Evolutionary conservation across 768 basidiomycete species (phyloP), one percentile per base, ranked within the genome.

Genomic region (Leccinum broughii): DNA sequence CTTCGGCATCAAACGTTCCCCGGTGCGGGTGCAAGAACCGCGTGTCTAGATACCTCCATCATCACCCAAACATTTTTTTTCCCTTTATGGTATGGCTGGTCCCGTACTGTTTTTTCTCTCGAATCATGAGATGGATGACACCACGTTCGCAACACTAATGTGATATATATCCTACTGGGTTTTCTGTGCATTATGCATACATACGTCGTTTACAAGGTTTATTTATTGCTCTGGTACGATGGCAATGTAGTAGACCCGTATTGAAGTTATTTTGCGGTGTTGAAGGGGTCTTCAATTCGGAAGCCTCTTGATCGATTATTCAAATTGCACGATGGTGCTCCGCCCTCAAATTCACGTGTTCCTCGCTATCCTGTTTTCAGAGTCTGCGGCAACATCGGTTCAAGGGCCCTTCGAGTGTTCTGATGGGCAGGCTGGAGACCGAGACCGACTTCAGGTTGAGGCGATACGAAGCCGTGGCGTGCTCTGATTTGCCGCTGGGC

Each of bases 221-320:
- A 17, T 39, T 2, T 4, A 41, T 41, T 9, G 39, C 13, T 8
- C 15, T 9, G 39, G 8, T 41, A 41, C 8, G 17, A 17, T 17
- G 39, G 8, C 17, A 41, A 17, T n/a, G 17, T 17, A 41, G 17
- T 15, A 8, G 37, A 17, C 3, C 37, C 17, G 37, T 37, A 8
- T 39, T 39, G 37, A 39, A 39, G 7, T 39, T 14, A 17, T 41
- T 17, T 17, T 17, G 13, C 17, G 8, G 39, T 9, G 8, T 41
- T 41, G 39, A 41, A 41, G 17, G 39, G 17, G 17, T 17, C 17
- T 39, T 17, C 26, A 28, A 24, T 24, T 24, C 22, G 22, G 22
- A 24, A 24, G 22, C 22, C 22, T 24, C 22, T 24, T 24, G 22
- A 24, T 50, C 67, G 51, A 51, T 59, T 39, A 69, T 69, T 55